phyloP scores from a whole-genome alignment of 2,329 filamentous ascomycete species.

The Ophiostoma sp. region DNA sequence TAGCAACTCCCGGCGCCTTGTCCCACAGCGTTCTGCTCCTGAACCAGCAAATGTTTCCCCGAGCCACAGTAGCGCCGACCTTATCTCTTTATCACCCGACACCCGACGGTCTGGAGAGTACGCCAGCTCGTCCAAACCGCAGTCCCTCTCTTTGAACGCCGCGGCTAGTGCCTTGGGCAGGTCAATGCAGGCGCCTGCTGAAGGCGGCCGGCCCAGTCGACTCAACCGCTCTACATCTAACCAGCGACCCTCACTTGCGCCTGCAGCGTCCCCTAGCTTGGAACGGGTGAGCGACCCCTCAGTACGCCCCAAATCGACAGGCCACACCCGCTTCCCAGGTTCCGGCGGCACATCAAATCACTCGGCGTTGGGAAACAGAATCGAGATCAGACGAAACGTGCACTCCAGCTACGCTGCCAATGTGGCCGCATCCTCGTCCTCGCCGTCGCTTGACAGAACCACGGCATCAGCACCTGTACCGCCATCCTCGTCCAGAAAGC shows the following conservation, averaged over 20 bases:
- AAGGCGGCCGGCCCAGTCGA: neutral
- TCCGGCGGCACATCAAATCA: constrained; percentile 5
- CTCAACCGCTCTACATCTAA: constrained; percentile 22
- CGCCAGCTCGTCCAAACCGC: constrained; percentile 31
- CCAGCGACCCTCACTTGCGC: constrained; percentile 9
- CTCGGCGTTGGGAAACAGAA: constrained; percentile 6
- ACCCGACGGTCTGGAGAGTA: constrained; percentile 46
- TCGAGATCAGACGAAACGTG: constrained; percentile 27
- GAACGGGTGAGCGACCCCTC: constrained; percentile 12
- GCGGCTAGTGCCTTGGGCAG: constrained; percentile 53
- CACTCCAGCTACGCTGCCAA: constrained; percentile 26
- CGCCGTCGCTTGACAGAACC: constrained; percentile 8
- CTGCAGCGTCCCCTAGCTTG: neutral
- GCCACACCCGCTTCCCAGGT: constrained; percentile 6
- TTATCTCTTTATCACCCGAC: constrained; percentile 33
- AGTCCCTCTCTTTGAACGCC: constrained; percentile 55
- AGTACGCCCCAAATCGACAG: constrained; percentile 21
- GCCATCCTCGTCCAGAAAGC: neutral
- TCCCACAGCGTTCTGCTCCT: constrained; percentile 38
- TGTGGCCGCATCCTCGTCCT: neutral
- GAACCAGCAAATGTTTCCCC: constrained; percentile 38
- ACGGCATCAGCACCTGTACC: neutral
- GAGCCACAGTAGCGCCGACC: constrained; percentile 33
- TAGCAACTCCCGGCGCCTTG: constrained; percentile 54
- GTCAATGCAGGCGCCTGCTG: constrained; percentile 25